Conservation (phyloP, 2,329 filamentous ascomycete genomes). For the Nannizziopsis barbatae region DNA sequence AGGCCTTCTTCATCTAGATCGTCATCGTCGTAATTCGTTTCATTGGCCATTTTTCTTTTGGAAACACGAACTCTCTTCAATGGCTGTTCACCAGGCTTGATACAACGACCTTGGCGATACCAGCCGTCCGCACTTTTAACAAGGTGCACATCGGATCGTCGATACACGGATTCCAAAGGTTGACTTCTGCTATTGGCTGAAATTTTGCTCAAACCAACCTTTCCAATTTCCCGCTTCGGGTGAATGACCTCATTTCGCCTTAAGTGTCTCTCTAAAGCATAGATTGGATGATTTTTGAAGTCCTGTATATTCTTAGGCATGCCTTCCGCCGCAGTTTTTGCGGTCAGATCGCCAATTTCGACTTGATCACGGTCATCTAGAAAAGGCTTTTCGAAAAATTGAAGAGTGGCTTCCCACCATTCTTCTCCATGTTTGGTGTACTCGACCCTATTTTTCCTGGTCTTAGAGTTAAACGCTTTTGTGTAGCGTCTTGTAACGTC, state of each 20-base stretch:
- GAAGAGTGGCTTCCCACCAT: constrained; percentile 46
- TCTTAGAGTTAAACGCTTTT: constrained; percentile 85
- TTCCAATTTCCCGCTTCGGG: constrained; percentile 62
- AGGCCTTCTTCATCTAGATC: constrained; percentile 34
- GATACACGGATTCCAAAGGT: constrained; percentile 65
- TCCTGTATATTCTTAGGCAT: constrained; percentile 80
- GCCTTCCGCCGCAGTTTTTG: constrained; percentile 60
- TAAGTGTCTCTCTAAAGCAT: constrained; percentile 75
- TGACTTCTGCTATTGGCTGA: constrained; percentile 41
- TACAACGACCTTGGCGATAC: constrained; percentile 75
- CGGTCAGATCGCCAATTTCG: constrained; percentile 65
- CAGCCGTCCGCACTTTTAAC: constrained; percentile 76
- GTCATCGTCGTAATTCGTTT: constrained; percentile 24
- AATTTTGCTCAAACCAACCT: constrained; percentile 48
- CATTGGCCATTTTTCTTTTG: constrained; percentile 14
- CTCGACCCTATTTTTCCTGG: constrained; percentile 69
- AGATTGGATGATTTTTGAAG: constrained; percentile 75
- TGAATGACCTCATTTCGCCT: constrained; percentile 71
- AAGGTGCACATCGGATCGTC: constrained; percentile 65
- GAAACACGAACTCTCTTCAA: constrained; percentile 52
- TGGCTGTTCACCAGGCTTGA: constrained; percentile 68
- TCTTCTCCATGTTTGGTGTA: constrained; percentile 43
- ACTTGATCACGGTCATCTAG: constrained; percentile 63
- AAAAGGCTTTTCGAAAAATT: constrained; percentile 33
- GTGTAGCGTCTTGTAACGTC: constrained; percentile 84